Evolutionary conservation across 1,284 basidiomycete genomes (phyloP).

Genomic region (Ustilago tritici): DNA sequence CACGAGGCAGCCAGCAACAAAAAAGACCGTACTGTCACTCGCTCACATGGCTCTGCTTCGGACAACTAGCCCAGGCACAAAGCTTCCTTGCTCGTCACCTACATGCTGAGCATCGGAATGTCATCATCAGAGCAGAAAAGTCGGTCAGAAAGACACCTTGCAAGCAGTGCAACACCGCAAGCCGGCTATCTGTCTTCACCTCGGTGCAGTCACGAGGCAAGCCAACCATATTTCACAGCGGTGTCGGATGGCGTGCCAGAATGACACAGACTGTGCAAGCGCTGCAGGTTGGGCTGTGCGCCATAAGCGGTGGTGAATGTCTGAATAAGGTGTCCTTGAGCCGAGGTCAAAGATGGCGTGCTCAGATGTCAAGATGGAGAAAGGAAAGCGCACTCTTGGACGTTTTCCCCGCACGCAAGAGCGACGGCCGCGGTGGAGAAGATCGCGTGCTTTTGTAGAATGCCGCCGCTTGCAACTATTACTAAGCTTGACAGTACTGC

Average conservation of each 20-base stretch:
- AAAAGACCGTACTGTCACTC: too few species aligned
- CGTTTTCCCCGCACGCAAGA: slow-evolving; percentile 17
- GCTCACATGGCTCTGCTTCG: too few species aligned
- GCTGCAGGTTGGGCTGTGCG: not conserved
- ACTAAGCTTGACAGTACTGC: slow-evolving; percentile 22
- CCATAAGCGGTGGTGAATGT: not conserved
- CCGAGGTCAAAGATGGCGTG: slow-evolving; percentile 28
- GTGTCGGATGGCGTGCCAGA: not conserved
- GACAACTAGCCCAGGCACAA: too few species aligned
- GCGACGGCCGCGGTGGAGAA: not conserved
- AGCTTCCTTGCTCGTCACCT: too few species aligned
- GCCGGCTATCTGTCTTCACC: too few species aligned
- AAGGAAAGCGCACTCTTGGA: slow-evolving; percentile 22
- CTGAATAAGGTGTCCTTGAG: slow-evolving; percentile 11
- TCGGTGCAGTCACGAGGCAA: not conserved
- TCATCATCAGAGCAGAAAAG: too few species aligned
- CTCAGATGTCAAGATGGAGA: not conserved
- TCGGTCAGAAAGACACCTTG: too few species aligned
- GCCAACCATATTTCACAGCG: not conserved
- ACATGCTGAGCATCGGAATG: too few species aligned
- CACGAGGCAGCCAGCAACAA: too few species aligned
- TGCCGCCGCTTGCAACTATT: not conserved
- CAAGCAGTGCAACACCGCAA: too few species aligned
- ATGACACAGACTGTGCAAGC: too few species aligned
- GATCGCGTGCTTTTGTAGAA: slow-evolving; percentile 35